Evolutionary conservation across 176 grass and related monocot species (phyloP).

Genomic region (Eleusine indica): DNA sequence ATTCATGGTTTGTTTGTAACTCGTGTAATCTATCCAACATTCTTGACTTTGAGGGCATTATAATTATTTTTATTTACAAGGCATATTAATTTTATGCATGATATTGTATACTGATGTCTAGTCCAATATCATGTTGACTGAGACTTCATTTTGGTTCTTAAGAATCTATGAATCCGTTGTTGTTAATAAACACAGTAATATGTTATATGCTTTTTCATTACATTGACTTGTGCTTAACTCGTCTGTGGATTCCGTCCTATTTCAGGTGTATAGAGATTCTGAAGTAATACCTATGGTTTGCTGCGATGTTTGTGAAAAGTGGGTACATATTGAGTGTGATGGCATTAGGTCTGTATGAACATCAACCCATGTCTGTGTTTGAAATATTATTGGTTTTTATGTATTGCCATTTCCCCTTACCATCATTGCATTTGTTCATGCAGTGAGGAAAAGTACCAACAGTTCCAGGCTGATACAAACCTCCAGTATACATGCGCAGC

Average conservation of each 20-base stretch:
- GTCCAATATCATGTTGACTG: conserved; percentile 18
- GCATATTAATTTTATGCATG: conserved; percentile 4
- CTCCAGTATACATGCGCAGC: conserved; percentile 84
- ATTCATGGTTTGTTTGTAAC: not conserved
- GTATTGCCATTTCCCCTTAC: conserved; percentile 15
- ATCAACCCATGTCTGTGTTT: conserved; percentile 8
- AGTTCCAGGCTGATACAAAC: conserved; percentile 91
- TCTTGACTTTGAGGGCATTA: conserved; percentile 16
- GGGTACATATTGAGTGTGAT: conserved; percentile 98
- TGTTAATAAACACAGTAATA: conserved; percentile 10
- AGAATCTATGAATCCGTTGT: conserved; percentile 8
- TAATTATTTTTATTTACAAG: conserved; percentile 1
- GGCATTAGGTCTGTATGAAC: conserved; percentile 74
- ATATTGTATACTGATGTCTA: conserved; percentile 11
- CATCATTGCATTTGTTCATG: conserved; percentile 25
- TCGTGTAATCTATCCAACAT: not conserved
- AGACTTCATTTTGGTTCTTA: conserved; percentile 14
- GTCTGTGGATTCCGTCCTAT: conserved; percentile 11
- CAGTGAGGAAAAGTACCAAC: conserved; percentile 97
- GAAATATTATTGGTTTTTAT: not conserved
- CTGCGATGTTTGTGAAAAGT: conserved; percentile 95
- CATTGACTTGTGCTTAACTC: not conserved
- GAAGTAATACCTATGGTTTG: conserved; percentile 99
- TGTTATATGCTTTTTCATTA: conserved; percentile 21
- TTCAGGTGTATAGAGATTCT: conserved; percentile 99